These are phyloP conservation scores for Corchorus olitorius DNA, from an alignment of 345 rosid species.

Conservation along the genomic window DNA sequence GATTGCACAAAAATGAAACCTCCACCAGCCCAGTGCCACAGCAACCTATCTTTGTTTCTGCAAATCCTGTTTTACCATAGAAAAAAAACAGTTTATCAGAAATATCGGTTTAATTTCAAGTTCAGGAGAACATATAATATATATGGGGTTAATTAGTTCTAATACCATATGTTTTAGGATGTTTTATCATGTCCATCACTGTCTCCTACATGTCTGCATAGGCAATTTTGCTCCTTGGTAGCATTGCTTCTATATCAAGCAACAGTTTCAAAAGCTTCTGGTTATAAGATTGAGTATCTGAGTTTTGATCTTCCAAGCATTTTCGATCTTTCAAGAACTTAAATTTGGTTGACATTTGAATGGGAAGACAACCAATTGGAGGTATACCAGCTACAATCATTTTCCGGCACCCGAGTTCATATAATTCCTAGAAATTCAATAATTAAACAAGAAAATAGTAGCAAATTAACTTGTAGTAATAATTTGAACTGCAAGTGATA, in stretches of 20 bases:
- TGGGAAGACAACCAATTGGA: constrained; percentile 63
- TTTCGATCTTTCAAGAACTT: constrained; percentile 11
- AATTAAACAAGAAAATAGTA: too few relatives aligned
- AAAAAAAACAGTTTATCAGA: too few relatives aligned
- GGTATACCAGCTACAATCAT: constrained; percentile 56
- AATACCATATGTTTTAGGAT: constrained; percentile 34
- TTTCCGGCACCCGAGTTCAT: constrained; percentile 46
- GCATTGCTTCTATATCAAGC: constrained; percentile 29
- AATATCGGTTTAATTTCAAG: background rate
- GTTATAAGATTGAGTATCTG: constrained; percentile 46
- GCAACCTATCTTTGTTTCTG: constrained; percentile 46
- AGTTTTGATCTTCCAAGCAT: constrained; percentile 54
- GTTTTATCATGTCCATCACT: constrained; percentile 44
- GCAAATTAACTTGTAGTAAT: too few relatives aligned
- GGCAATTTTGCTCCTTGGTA: constrained; percentile 42
- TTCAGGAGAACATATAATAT: too few relatives aligned
- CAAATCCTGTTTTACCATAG: constrained; percentile 19
- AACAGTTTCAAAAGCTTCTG: constrained; percentile 43
- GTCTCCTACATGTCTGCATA: constrained; percentile 44
- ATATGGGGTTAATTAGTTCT: too few relatives aligned
- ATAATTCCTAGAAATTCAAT: constrained; percentile 39
- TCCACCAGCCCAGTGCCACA: constrained; percentile 44
- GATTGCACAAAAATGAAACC: constrained; percentile 34
- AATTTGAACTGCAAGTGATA: constrained; percentile 13
- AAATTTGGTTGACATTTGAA: constrained; percentile 41